A percentile compares a stretch with the other conserved stretches of the same genome.
Conservation (phyloP, 1,139 yeast species). For the Pichia kudriavzevii region DNA sequence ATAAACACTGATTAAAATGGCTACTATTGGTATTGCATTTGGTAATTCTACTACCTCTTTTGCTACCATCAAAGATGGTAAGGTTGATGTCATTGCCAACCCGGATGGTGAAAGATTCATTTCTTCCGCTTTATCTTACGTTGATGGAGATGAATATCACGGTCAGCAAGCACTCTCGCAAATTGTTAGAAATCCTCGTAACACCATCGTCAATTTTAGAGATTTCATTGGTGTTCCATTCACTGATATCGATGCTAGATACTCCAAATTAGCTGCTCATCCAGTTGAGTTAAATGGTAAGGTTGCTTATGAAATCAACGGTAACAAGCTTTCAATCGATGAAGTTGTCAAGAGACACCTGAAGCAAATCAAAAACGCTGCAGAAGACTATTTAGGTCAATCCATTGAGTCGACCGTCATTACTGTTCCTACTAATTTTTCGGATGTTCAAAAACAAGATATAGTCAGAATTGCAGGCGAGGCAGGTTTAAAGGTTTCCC, state of each 20-base stretch:
- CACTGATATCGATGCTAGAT: conserved; percentile 58
- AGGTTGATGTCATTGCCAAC: conserved; percentile 95
- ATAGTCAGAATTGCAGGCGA: conserved; percentile 54
- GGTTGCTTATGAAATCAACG: conserved; percentile 59
- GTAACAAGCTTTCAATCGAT: conserved; percentile 48
- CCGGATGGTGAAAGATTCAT: conserved; percentile 98
- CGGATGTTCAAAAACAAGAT: conserved; percentile 61
- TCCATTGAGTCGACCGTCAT: conserved; percentile 76
- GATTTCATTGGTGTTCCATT: conserved; percentile 79
- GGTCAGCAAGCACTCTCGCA: conserved; percentile 96
- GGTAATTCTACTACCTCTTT: conserved; percentile 96
- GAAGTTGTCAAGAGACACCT: conserved; percentile 83
- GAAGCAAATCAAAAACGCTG: conserved; percentile 75
- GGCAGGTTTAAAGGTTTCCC: conserved; percentile 76
- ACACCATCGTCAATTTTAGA: conserved; percentile 87
- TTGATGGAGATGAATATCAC: conserved; percentile 92
- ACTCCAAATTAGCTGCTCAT: conserved; percentile 58
- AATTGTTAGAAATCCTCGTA: conserved; percentile 79
- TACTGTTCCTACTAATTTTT: conserved; percentile 87
- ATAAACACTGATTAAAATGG: conserved; percentile 20
- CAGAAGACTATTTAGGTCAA: conserved; percentile 86
- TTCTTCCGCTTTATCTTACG: conserved; percentile 87
- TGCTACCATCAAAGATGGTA: conserved; percentile 88
- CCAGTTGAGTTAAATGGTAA: conserved; percentile 67
- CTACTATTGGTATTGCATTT: conserved; percentile 90